Conservation (phyloP, 352 stramenopile genomes). For the Blastocystis sp. region DNA sequence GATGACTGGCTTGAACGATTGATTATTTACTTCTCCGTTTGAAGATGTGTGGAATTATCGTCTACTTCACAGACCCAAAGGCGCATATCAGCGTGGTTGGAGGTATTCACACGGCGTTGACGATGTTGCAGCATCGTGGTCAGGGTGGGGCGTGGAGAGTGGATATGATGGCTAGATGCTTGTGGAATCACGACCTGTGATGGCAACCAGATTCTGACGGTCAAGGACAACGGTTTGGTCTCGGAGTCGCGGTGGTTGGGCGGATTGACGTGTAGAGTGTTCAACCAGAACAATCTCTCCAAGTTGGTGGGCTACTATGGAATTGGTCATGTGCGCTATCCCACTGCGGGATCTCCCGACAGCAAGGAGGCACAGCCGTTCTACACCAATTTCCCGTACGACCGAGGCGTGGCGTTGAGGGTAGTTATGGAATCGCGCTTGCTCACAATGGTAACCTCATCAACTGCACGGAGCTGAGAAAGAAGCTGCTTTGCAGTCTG, state of each 20-base stretch:
- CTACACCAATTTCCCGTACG: conserved; percentile 96
- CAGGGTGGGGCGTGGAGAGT: background rate
- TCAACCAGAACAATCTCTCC: conserved; percentile 93
- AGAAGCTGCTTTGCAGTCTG: conserved; percentile 78
- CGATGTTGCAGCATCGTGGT: conserved; percentile 54
- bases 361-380: conserved; percentile 81
- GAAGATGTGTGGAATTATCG: conserved; percentile 47
- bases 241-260: background rate
- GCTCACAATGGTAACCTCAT: conserved; percentile 97
- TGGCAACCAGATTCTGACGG: background rate
- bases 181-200: conserved; percentile 36
- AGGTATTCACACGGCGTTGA: conserved; percentile 20
- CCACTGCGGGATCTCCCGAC: conserved; percentile 66
- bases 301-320: conserved; percentile 84
- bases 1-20: background rate
- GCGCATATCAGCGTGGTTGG: background rate
- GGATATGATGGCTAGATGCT: background rate
- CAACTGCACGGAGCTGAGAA: conserved; percentile 85
- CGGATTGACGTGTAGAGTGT: conserved; percentile 68
- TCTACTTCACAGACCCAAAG: conserved; percentile 8
- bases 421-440: conserved; percentile 76
- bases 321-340: conserved; percentile 93
- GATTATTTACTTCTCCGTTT: background rate
- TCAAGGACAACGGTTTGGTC: conserved; percentile 51
- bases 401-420: background rate